Evolutionary conservation across 345 rosid species (phyloP), one percentile per base, ranked within the genome.

Genomic region (Geranium brycei): DNA sequence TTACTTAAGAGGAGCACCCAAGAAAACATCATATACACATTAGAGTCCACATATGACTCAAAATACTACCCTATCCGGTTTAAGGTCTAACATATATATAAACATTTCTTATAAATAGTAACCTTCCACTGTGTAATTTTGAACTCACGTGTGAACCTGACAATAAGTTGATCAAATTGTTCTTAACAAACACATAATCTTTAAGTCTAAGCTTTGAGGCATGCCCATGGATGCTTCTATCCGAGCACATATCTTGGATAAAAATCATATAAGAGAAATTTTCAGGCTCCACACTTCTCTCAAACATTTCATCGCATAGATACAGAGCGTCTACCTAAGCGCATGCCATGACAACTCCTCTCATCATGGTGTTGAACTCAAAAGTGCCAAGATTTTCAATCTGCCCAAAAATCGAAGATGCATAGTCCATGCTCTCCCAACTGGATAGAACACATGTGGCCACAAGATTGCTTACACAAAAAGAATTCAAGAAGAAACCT

Each of bases 341-440:
- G 47, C 64, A 64, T 10, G 56, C 72, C 59, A 31, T 67, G 3
- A 73, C 77, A 47, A 62, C 32, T 6, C 77, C 80, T 61, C 66
- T 71, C 10, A 76, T 76, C 79, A 80, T 74, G 3, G 69, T 58
- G 63, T 72, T 80, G 70, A 66, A 76, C 15, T 69, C 75, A 60
- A 74, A 76, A 40, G 72, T 55, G 65, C 74, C 71, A 13, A 80
- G 83, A 38, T 76, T 71, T 10, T 65, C 31, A 8, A 80, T 74
- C 56, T 62, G 71, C 38, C 18, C 30, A 64, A 80, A 80, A 56
- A 80, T 69, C 17, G 78, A 74, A 71, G 71, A 62, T 3, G 83
- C 83, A 59, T 71, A 69, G 58, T 68, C 78, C 75, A 80, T 72
- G 71, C 79, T 80, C 14, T 80, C 79, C 80, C 78, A 76, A 8